Evolutionary conservation across 2,329 filamentous ascomycete species (phyloP).

Genomic region (Coniella lustricola): DNA sequence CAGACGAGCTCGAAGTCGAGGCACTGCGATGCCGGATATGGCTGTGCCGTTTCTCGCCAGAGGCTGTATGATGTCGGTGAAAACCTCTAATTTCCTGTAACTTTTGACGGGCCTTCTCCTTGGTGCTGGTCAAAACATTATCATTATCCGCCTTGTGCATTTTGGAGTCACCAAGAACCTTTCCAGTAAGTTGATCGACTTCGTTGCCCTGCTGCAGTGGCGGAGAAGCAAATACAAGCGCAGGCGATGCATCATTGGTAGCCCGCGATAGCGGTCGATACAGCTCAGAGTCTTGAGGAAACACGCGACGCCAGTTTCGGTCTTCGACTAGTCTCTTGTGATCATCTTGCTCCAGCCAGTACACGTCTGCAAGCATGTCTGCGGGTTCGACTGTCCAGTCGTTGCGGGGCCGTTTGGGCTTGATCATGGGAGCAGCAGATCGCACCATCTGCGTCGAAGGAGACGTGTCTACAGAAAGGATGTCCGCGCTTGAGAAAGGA

Average conservation of each 20-base stretch:
- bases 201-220: conserved; percentile 11
- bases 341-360: conserved; percentile 78
- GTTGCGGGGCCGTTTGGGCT: conserved; percentile 64
- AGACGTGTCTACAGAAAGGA: conserved; percentile 34
- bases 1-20: conserved; percentile 55
- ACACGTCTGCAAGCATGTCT: conserved; percentile 81
- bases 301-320: conserved; percentile 67
- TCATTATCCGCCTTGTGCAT: conserved; percentile 32
- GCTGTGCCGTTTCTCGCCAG: conserved; percentile 27
- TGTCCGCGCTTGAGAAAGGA: conserved; percentile 39
- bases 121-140: conserved; percentile 42
- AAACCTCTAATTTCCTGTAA: conserved; percentile 50
- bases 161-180: conserved; percentile 18
- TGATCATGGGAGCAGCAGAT: conserved; percentile 40
- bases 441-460: conserved; percentile 34
- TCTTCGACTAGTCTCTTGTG: conserved; percentile 81
- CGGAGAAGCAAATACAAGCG: neutral
- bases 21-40: conserved; percentile 47
- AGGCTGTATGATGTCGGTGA: conserved; percentile 43
- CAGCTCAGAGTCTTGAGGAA: conserved; percentile 35
- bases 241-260: conserved; percentile 12
- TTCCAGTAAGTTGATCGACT: conserved; percentile 22
- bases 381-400: conserved; percentile 81
- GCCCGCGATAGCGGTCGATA: conserved; percentile 23
- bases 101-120: conserved; percentile 54